These are phyloP conservation scores for Claviceps pusilla DNA, from an alignment of 2,329 filamentous ascomycete species.

Conservation along the genomic window DNA sequence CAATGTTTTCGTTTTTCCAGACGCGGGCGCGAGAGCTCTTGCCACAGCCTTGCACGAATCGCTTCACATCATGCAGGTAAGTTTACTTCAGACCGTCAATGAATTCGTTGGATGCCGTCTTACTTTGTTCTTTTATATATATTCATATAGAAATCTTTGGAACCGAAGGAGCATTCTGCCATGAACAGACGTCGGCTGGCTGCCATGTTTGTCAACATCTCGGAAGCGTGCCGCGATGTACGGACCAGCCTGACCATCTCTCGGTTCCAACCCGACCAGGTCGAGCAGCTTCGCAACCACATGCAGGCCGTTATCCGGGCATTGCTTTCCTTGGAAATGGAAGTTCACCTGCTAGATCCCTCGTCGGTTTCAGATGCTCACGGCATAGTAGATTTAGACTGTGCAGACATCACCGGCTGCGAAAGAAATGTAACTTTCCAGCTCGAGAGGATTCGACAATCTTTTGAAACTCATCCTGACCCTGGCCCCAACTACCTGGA, in stretches of 20 bases:
- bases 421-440: not conserved
- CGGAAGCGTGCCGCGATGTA: conserved; percentile 40
- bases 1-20: conserved; percentile 34
- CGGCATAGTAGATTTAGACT: conserved; percentile 8
- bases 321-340: conserved; percentile 35
- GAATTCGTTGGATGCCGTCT: not conserved
- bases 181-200: conserved; percentile 28
- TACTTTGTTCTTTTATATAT: not conserved
- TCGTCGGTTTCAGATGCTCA: conserved; percentile 8
- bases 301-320: conserved; percentile 40
- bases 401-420: not conserved
- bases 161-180: conserved; percentile 15
- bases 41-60: conserved; percentile 32
- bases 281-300: conserved; percentile 35
- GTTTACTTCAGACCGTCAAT: conserved; percentile 1
- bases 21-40: conserved; percentile 39
- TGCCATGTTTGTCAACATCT: conserved; percentile 39
- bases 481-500: conserved; percentile 2
- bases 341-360: conserved; percentile 29
- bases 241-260: conserved; percentile 41
- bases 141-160: conserved; percentile 17
- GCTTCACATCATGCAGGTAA: conserved; percentile 31
- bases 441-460: not conserved
- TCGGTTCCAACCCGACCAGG: conserved; percentile 34
- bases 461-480: not conserved